These are phyloP conservation scores for Barnettozyma wickerhamii DNA, from an alignment of 805 yeast species.

Conservation along the genomic window DNA sequence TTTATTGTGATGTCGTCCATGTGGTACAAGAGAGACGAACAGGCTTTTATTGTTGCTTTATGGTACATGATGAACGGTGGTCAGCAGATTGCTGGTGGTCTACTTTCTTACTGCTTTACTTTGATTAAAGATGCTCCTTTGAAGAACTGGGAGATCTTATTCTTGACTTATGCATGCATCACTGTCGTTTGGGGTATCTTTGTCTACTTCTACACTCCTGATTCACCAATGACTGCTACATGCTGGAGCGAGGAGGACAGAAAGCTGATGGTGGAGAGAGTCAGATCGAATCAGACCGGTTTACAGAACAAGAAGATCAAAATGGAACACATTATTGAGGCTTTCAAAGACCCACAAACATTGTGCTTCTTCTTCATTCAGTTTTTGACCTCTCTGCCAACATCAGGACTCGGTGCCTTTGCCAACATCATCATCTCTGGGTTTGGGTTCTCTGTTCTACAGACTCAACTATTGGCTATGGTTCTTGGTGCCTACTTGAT, in stretches of 20 bases:
- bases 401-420: slow-evolving; percentile 50
- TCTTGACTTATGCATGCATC: slow-evolving; percentile 45
- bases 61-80: slow-evolving; percentile 51
- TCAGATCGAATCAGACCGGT: slow-evolving; percentile 48
- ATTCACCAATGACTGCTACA: slow-evolving; percentile 37
- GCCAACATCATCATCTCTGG: slow-evolving; percentile 48
- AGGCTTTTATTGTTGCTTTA: slow-evolving; percentile 41
- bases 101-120: slow-evolving; percentile 35
- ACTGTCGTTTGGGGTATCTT: slow-evolving; percentile 44
- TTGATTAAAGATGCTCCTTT: slow-evolving; percentile 31
- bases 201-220: slow-evolving; percentile 40
- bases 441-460: slow-evolving; percentile 37
- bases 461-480: slow-evolving; percentile 31
- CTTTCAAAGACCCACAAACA: slow-evolving; percentile 35
- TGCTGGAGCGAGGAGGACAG: slow-evolving; percentile 38
- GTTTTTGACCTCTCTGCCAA: slow-evolving; percentile 41
- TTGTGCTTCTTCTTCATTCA: slow-evolving; percentile 48
- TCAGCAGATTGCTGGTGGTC: slow-evolving; percentile 38
- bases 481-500: slow-evolving; percentile 38
- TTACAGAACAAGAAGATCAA: slow-evolving; percentile 45
- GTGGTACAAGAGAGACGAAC: slow-evolving; percentile 52
- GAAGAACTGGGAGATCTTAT: slow-evolving; percentile 51
- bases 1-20: slow-evolving; percentile 49
- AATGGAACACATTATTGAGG: slow-evolving; percentile 40
- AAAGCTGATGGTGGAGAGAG: slow-evolving; percentile 42